Conservation (phyloP, 441 rosid species). For the Hura crepitans region DNA sequence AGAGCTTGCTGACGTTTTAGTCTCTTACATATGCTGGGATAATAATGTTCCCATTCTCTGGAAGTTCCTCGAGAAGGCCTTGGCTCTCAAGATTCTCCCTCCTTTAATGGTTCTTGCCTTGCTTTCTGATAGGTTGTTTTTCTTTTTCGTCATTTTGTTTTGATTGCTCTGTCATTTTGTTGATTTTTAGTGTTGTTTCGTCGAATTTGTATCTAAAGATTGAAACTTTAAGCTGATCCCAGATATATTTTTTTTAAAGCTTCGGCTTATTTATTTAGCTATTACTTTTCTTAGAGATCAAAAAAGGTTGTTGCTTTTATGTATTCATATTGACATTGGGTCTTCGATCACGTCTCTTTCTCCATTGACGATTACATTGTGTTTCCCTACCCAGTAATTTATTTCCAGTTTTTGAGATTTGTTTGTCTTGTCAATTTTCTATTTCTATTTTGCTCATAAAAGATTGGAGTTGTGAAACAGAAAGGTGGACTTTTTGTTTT, state of each 20-base stretch:
- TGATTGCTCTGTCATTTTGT: background rate
- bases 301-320: background rate
- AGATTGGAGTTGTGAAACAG: background rate
- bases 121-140: conserved; percentile 52
- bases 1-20: conserved; percentile 71
- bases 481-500: conserved; percentile 1
- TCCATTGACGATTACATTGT: conserved; percentile 4
- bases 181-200: background rate
- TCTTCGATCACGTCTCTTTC: background rate
- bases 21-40: conserved; percentile 87
- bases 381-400: conserved; percentile 1
- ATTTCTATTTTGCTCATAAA: background rate
- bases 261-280: no score
- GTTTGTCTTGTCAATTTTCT: conserved; percentile 16
- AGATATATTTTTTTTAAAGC: background rate
- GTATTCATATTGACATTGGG: background rate
- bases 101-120: conserved; percentile 72
- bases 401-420: conserved; percentile 17
- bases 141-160: background rate
- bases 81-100: conserved; percentile 59
- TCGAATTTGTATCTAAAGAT: conserved; percentile 5
- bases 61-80: conserved; percentile 92
- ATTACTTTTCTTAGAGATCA: background rate
- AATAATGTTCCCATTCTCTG: conserved; percentile 82
- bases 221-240: background rate